A percentile compares a stretch with the other conserved stretches of the same genome.
Evolutionary conservation across 805 yeast genomes (phyloP).

Genomic region (Wickerhamomyces kurtzmanii): DNA sequence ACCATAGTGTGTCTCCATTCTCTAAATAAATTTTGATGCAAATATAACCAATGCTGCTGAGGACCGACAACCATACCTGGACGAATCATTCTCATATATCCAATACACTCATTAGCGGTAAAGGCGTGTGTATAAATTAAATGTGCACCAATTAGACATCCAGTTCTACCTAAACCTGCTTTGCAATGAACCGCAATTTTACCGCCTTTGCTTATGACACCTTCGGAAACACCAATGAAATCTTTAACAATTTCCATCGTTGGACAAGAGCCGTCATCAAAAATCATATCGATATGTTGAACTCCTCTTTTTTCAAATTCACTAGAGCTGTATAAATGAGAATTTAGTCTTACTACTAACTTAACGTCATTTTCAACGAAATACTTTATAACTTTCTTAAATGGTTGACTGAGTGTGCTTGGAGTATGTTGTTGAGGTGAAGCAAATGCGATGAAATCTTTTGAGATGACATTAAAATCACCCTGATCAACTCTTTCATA

Average conservation of each 20-base stretch:
- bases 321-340: conserved; percentile 77
- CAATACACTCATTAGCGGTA: conserved; percentile 95
- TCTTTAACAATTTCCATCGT: conserved; percentile 86
- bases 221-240: conserved; percentile 92
- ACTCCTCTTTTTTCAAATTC: conserved; percentile 81
- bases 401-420: conserved; percentile 53
- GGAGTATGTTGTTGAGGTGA: conserved; percentile 74
- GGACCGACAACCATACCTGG: conserved; percentile 99
- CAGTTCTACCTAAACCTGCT: conserved; percentile 97
- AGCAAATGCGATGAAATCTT: conserved; percentile 95
- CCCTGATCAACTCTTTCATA: conserved; percentile 96
- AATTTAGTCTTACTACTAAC: conserved; percentile 85
- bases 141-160: conserved; percentile 96
- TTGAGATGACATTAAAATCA: conserved; percentile 84
- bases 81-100: conserved; percentile 89
- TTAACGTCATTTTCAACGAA: conserved; percentile 69
- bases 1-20: conserved; percentile 95
- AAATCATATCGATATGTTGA: conserved; percentile 89
- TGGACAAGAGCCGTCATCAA: conserved; percentile 98
- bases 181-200: conserved; percentile 98
- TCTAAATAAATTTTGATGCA: conserved; percentile 92
- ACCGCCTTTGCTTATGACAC: conserved; percentile 76
- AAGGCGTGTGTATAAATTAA: conserved; percentile 93
- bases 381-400: conserved; percentile 70
- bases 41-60: conserved; percentile 96